These are phyloP conservation scores for Kuraishia capsulata DNA, from an alignment of 805 yeast genomes.

Conservation along the genomic window DNA sequence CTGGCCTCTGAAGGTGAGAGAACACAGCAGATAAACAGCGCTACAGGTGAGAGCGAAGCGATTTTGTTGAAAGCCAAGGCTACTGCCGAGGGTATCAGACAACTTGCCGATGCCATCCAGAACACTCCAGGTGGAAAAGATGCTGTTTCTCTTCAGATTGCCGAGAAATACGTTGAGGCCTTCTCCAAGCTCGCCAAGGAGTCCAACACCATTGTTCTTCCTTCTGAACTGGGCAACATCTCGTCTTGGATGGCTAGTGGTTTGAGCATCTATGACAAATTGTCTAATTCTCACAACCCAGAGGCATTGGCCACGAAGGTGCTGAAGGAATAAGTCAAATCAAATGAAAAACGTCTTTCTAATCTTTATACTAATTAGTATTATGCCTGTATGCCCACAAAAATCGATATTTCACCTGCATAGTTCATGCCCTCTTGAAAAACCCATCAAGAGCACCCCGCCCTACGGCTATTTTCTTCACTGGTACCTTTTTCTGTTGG, in stretches of 20 bases:
- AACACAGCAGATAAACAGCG: conserved; percentile 53
- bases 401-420: too few species aligned
- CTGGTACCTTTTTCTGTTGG: conserved; percentile 21
- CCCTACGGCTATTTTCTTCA: conserved; percentile 39
- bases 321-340: conserved; percentile 1
- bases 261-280: conserved; percentile 56
- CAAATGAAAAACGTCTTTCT: not conserved
- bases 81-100: conserved; percentile 59
- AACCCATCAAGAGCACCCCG: conserved; percentile 67
- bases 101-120: conserved; percentile 57
- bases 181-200: conserved; percentile 80
- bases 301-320: conserved; percentile 1
- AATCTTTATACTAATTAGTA: not conserved
- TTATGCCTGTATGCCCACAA: not conserved
- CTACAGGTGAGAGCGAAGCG: conserved; percentile 70
- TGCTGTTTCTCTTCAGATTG: conserved; percentile 72
- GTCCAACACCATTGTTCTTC: conserved; percentile 67
- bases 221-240: conserved; percentile 67
- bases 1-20: conserved; percentile 69
- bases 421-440: conserved; percentile 24
- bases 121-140: conserved; percentile 63
- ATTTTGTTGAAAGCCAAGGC: conserved; percentile 59
- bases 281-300: conserved; percentile 21
- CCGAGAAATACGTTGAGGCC: conserved; percentile 76
- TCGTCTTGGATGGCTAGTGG: conserved; percentile 73